A percentile compares a stretch with the other conserved stretches of the same genome.
Conservation (phyloP, 441 rosid species). For the Isatis lusitanica region DNA sequence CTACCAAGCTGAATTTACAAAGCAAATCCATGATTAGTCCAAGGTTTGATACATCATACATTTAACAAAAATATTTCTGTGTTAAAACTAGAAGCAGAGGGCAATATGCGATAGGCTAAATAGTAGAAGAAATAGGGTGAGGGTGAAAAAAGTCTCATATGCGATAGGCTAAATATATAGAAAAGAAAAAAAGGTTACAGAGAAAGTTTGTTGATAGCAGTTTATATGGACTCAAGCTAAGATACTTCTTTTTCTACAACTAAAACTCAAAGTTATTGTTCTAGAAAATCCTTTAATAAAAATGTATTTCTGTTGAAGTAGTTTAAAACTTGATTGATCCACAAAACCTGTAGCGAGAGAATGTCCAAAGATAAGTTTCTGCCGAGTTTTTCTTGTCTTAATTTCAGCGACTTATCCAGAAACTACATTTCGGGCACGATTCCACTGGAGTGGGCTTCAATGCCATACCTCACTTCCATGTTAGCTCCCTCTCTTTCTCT, state of each 20-base stretch:
- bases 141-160: neutral
- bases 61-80: too few relatives aligned
- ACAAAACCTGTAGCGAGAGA: neutral
- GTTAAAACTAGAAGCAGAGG: too few relatives aligned
- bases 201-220: neutral
- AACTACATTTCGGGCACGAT: slow-evolving; percentile 32
- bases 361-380: neutral
- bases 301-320: too few relatives aligned
- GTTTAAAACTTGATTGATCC: neutral
- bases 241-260: neutral
- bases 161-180: too few relatives aligned
- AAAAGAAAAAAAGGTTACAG: too few relatives aligned
- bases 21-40: neutral
- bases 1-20: too few relatives aligned
- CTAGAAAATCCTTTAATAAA: too few relatives aligned
- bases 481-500: slow-evolving; percentile 2
- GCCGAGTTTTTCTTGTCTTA: neutral
- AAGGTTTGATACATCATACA: neutral
- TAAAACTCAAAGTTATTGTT: too few relatives aligned
- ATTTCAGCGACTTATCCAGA: slow-evolving; percentile 17
- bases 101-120: neutral
- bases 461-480: slow-evolving; percentile 11
- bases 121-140: too few relatives aligned
- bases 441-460: slow-evolving; percentile 33
- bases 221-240: neutral